Evolutionary conservation across 441 rosid genomes (phyloP), one percentile per base, ranked within the genome.

Genomic region (Macaranga tanarius): DNA sequence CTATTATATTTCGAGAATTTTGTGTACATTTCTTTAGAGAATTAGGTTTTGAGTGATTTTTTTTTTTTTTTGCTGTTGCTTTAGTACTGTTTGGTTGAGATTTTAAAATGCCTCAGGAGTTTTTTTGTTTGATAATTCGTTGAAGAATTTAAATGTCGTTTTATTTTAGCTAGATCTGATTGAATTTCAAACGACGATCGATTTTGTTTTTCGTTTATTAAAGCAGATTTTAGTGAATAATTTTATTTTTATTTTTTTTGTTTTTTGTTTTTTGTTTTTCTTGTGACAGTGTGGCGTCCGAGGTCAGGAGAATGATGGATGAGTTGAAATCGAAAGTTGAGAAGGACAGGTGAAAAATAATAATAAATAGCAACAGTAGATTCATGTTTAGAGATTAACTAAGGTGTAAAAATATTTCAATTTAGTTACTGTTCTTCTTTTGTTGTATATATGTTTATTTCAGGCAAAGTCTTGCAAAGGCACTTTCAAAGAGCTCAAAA

Each of bases 401-500:
- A 12, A 52, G 23, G 19, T 52, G 23, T n/a, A 0, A 48, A 52
- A 19, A 0, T 9, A 0, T 42, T 42, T 42, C 12, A 10, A 42
- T 42, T 42, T 10, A 42, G 47, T 42, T 42, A n/a, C 23, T 52
- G 12, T 52, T 5, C 15, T 51, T 67, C n/a, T 31, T 10, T 16
- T 80, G 59, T 45, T 55, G 28, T 62, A 17, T 26, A 55, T 75
- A 17, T 26, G 58, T 75, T 54, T 22, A 17, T 77, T 58, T 62
- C 75, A 94, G 95, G 79, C 96, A 90, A 74, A 80, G 74, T 79
- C 80, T 94, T 75, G 81, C 86, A 20, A 88, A 84, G 89, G 86
- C 91, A 62, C 88, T 94, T 67, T 73, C 87, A 47, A 90, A 90
- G 86, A 89, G 89, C 89, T 87, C 95, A 8, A 87, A 89, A 80